These are phyloP conservation scores for Phytopythium cucurbitacearum DNA, from an alignment of 352 stramenopile species.

Conservation along the genomic window DNA sequence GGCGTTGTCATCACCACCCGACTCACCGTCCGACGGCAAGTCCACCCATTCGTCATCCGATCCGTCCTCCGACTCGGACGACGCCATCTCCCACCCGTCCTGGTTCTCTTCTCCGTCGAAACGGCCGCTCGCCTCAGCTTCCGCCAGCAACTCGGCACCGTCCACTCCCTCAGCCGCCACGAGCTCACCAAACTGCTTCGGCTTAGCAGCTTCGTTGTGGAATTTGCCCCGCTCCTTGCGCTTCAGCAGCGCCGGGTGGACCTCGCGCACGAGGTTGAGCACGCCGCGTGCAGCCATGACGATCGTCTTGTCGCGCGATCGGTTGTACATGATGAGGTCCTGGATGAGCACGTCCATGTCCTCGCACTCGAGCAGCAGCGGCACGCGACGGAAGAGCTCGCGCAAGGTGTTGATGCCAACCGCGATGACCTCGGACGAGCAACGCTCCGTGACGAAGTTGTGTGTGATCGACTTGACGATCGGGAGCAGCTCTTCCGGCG, in stretches of 20 bases:
- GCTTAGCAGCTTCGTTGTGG: slow-evolving; percentile 77
- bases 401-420: slow-evolving; percentile 97
- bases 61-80: slow-evolving; percentile 52
- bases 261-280: slow-evolving; percentile 96
- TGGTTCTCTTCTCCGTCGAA: slow-evolving; percentile 82
- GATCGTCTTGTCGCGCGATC: slow-evolving; percentile 95
- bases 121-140: slow-evolving; percentile 62
- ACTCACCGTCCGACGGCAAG: slow-evolving; percentile 58
- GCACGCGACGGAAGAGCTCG: slow-evolving; percentile 93
- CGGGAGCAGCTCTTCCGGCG: slow-evolving; percentile 94
- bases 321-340: slow-evolving; percentile 96
- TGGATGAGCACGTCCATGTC: slow-evolving; percentile 86
- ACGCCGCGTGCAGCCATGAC: slow-evolving; percentile 95
- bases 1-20: slow-evolving; percentile 35
- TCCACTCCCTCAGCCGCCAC: slow-evolving; percentile 92
- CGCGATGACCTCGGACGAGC: slow-evolving; percentile 94
- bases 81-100: slow-evolving; percentile 81
- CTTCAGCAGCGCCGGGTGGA: slow-evolving; percentile 94
- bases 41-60: slow-evolving; percentile 75
- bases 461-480: slow-evolving; percentile 97
- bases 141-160: slow-evolving; percentile 93
- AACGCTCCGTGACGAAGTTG: slow-evolving; percentile 98
- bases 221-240: slow-evolving; percentile 95
- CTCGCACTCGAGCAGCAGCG: slow-evolving; percentile 92
- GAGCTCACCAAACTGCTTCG: slow-evolving; percentile 89